Conservation (phyloP, 1,284 basidiomycete genomes). For the Cryptococcus sp. region DNA sequence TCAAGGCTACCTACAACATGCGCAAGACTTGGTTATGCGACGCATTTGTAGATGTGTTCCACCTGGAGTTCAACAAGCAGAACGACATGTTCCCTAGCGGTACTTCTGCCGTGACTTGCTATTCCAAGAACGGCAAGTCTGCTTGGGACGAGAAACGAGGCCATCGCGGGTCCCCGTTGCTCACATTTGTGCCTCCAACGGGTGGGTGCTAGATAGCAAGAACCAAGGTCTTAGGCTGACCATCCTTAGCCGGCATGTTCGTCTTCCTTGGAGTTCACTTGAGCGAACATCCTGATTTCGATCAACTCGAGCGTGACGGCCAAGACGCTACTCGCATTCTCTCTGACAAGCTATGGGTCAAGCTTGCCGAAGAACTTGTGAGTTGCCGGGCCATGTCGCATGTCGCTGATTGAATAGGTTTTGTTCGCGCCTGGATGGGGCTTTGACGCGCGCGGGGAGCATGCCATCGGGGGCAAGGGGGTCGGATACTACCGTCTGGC, state of each 20-base stretch:
- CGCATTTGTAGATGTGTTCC: slow-evolving; percentile 50
- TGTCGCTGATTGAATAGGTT: slow-evolving; percentile 24
- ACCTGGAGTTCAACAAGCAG: slow-evolving; percentile 46
- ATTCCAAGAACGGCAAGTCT: slow-evolving; percentile 21
- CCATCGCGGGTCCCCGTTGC: slow-evolving; percentile 48
- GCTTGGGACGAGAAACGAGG: slow-evolving; percentile 57
- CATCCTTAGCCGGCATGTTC: slow-evolving; percentile 49
- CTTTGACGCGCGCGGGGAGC: slow-evolving; percentile 46
- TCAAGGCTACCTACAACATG: slow-evolving; percentile 53
- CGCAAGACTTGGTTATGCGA: slow-evolving; percentile 53
- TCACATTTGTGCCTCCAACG: slow-evolving; percentile 71
- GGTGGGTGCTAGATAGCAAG: slow-evolving; percentile 40
- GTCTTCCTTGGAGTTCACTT: slow-evolving; percentile 67
- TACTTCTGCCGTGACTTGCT: slow-evolving; percentile 29
- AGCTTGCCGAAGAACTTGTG: slow-evolving; percentile 49
- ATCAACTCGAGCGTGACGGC: slow-evolving; percentile 30
- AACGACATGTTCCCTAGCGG: slow-evolving; percentile 14
- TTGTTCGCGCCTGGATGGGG: slow-evolving; percentile 51
- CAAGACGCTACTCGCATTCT: slow-evolving; percentile 40
- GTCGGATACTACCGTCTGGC: slow-evolving; percentile 52
- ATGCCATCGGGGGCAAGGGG: slow-evolving; percentile 47
- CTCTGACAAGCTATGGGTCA: slow-evolving; percentile 45
- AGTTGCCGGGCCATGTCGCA: not conserved
- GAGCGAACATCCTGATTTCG: slow-evolving; percentile 61
- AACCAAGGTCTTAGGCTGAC: not conserved